Evolutionary conservation across 2,329 filamentous ascomycete species (phyloP), one percentile per base, ranked within the genome.

Genomic region (Aspergillus intermedius): DNA sequence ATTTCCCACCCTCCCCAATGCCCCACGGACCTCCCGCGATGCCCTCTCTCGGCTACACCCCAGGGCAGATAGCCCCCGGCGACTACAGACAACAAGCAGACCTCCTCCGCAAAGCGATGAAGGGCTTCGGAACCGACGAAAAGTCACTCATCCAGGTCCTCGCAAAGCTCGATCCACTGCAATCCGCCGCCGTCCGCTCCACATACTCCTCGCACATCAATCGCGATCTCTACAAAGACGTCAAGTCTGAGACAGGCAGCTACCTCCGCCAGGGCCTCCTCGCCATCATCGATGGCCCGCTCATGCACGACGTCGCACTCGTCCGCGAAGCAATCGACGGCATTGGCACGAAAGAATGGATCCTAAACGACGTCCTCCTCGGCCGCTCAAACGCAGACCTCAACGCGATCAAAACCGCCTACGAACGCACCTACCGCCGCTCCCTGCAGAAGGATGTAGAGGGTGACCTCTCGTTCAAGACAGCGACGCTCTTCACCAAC

Each of bases 91-190:
- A 75, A 10, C 83, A 93, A 58, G 86, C 88, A 0, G 80, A 89
- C 49, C 80, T 76, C 3, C 74, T 95, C 19, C 82, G 88, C 46
- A 79, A 79, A 57, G 88, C 91, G 2, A 95, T 96, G 89, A 95
- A 95, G 69, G 90, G 90, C 0, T 88, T 95, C 53, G 91, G 91
- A 30, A 96, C 91, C 0, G 83, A 97, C 60, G 91, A 96, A 67
- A 85, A 83, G 60, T 69, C 79, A 0, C 73, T 97, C 13, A 91
- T 95, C 54, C 73, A 75, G 2, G 73, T 84, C 3, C 74, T 97
- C 7, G 73, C 85, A 2, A 80, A 77, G 56, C 84, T 90, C 54
- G 88, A 94, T 54, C 86, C 91, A 1, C 74, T 90, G 4, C 87
- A 95, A 65, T 78, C 93, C 53, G 80, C 84, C 43, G 75, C 80